These are phyloP conservation scores for Termitomyces sp. DNA, from an alignment of 768 basidiomycete species.

Conservation along the genomic window DNA sequence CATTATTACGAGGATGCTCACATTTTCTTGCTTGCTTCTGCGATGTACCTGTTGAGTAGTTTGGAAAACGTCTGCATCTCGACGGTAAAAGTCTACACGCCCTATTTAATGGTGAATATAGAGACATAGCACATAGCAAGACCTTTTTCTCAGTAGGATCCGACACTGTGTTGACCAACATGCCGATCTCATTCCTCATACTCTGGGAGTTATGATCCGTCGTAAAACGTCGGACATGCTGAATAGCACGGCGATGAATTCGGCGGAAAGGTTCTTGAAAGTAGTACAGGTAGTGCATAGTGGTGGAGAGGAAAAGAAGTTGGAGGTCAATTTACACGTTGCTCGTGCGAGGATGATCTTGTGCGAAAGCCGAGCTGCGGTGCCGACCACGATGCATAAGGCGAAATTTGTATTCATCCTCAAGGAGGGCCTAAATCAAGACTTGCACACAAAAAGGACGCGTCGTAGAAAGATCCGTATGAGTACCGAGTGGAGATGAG, in stretches of 20 bases:
- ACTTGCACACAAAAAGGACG: not conserved
- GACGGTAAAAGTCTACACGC: constrained; percentile 52
- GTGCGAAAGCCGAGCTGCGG: constrained; percentile 5
- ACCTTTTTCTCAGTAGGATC: constrained; percentile 61
- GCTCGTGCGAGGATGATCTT: constrained; percentile 1
- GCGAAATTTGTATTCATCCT: not conserved
- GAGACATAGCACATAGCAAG: not conserved
- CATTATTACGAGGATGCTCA: constrained; percentile 30
- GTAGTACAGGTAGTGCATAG: constrained; percentile 34
- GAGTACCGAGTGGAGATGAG: not conserved
- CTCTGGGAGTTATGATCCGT: constrained; percentile 52
- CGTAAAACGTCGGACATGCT: constrained; percentile 35
- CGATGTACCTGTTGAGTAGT: constrained; percentile 77
- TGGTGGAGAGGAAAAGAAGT: constrained; percentile 14
- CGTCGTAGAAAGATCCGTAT: not conserved
- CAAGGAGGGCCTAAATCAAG: not conserved
- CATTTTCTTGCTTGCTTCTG: constrained; percentile 68
- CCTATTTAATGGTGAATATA: constrained; percentile 13
- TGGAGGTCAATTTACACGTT: not conserved
- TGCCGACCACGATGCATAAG: constrained; percentile 1
- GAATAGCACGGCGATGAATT: constrained; percentile 27
- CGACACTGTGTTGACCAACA: constrained; percentile 58
- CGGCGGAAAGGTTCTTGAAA: constrained; percentile 34
- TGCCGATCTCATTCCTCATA: constrained; percentile 66
- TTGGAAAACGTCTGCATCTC: constrained; percentile 87